These are phyloP conservation scores for Thymus quinquecostatus DNA, from an alignment of 257 asterid species.

Conservation along the genomic window DNA sequence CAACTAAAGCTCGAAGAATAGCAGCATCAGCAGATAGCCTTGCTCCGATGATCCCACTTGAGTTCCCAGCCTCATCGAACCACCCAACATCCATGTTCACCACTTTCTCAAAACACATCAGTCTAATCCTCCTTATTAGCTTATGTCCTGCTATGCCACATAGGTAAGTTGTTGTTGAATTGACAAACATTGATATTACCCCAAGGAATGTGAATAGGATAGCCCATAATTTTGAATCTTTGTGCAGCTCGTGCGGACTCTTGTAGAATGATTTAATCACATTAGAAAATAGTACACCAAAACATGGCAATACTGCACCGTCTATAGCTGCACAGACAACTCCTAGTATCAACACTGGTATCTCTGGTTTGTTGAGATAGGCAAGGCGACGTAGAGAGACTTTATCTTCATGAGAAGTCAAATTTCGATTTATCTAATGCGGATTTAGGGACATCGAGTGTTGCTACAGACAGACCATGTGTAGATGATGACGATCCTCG, in stretches of 20 bases:
- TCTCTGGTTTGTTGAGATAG: constrained; percentile 55
- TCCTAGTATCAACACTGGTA: constrained; percentile 50
- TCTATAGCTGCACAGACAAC: constrained; percentile 41
- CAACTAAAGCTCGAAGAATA: constrained; percentile 49
- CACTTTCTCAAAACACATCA: constrained; percentile 56
- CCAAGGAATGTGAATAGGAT: constrained; percentile 50
- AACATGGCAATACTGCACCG: constrained; percentile 59
- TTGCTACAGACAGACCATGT: constrained; percentile 44
- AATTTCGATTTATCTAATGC: no score
- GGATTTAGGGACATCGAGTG: constrained; percentile 19
- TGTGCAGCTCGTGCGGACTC: constrained; percentile 45
- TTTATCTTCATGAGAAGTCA: constrained; percentile 29
- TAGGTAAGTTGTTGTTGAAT: constrained; percentile 45
- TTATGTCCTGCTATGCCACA: constrained; percentile 60
- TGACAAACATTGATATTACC: constrained; percentile 36
- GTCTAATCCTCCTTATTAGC: constrained; percentile 50
- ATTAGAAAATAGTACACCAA: constrained; percentile 46
- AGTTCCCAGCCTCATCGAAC: constrained; percentile 55
- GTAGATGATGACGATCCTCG: constrained; percentile 35
- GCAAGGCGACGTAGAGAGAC: constrained; percentile 51
- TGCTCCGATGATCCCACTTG: constrained; percentile 62
- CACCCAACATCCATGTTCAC: constrained; percentile 65
- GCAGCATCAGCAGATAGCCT: constrained; percentile 66
- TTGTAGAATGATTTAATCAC: constrained; percentile 50
- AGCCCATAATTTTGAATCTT: constrained; percentile 61